Percentiles rank a stretch among this genome's conserved stretches.
These are phyloP conservation scores for Schrenkiella parvula DNA, from an alignment of 345 rosid genomes.

Conservation along the genomic window DNA sequence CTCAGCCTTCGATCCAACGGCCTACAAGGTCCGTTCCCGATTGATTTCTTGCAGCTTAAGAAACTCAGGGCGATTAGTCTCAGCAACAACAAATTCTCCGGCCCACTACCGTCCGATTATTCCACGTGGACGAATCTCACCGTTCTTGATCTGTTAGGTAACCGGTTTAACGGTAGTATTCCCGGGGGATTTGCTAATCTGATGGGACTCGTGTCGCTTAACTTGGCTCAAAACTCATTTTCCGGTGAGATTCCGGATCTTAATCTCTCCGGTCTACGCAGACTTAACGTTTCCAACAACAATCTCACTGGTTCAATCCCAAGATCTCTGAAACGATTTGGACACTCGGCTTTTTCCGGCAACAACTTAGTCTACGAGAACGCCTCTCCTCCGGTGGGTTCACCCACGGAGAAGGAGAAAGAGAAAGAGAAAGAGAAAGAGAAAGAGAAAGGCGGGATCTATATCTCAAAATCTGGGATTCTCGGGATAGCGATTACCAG, in stretches of 20 bases:
- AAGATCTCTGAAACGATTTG: conserved; percentile 58
- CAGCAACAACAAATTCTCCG: conserved; percentile 58
- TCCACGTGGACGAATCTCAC: conserved; percentile 65
- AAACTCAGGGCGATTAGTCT: conserved; percentile 60
- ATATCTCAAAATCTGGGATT: conserved; percentile 45
- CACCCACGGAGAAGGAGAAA: conserved; percentile 25
- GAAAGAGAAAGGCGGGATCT: conserved; percentile 6
- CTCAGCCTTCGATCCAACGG: conserved; percentile 77
- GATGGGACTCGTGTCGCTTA: conserved; percentile 49
- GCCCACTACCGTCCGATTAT: conserved; percentile 63
- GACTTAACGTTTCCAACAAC: conserved; percentile 62
- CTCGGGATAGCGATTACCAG: conserved; percentile 52
- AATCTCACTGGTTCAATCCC: conserved; percentile 66
- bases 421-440: conserved; percentile 17
- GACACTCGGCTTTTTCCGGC: conserved; percentile 53
- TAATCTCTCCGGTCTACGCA: conserved; percentile 42
- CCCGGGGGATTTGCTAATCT: conserved; percentile 51
- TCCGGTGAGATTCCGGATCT: conserved; percentile 73
- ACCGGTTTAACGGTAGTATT: conserved; percentile 64
- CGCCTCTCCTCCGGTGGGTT: conserved; percentile 45
- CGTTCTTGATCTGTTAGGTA: conserved; percentile 53
- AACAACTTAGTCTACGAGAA: conserved; percentile 47
- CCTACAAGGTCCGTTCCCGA: conserved; percentile 61
- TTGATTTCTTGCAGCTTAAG: conserved; percentile 55
- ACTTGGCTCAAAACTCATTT: conserved; percentile 63